Evolutionary conservation across 208 protist species (phyloP), one percentile per base, ranked within the genome.

Genomic region (Leishmania lainsoni): DNA sequence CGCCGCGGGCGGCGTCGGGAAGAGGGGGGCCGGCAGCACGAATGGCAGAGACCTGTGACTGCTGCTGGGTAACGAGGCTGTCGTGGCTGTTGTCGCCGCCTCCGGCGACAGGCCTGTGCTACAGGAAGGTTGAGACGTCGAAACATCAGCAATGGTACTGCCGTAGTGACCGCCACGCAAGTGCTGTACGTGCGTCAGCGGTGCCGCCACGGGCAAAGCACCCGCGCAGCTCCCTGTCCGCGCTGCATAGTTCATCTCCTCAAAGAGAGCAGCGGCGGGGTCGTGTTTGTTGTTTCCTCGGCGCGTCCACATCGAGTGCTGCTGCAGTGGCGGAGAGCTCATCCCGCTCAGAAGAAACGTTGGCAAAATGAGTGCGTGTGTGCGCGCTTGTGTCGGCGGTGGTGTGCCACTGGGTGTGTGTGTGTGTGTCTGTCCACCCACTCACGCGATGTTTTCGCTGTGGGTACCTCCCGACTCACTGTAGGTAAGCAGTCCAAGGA

Each of bases 201-300:
- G 39, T 48, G 39, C 0, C 39, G 66, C 22, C n/a, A 4, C 48
- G 16, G 39, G 39, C 29, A 54, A 39, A 6, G 71, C 71, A 17
- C 71, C 49, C 3, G 52, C 52, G 39, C 42, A 10, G 52, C 75
- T 12, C 4, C 48, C 75, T 10, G 35, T 49, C 9, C 75, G 52
- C 26, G 75, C 75, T 9, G 76, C 76, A 32, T 79, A 61, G 29
- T 10, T 70, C 76, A 79, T 79, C 59, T 79, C 76, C 5, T 70
- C 61, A 32, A 79, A 79, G 29, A 79, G 63, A 5, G 76, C 63
- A 14, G 76, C 76, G 14, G 76, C 63, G 76, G 76, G 42, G 8
- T 59, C 49, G 9, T 75, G 48, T 75, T 59, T 56, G 63, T 20
- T 68, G 76, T 68, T 59, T n/a, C 16, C 9, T 56, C 73, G 73